phyloP scores from a whole-genome alignment of 202 grass and related monocot genomes.

The Cymbopogon flexuosus region DNA sequence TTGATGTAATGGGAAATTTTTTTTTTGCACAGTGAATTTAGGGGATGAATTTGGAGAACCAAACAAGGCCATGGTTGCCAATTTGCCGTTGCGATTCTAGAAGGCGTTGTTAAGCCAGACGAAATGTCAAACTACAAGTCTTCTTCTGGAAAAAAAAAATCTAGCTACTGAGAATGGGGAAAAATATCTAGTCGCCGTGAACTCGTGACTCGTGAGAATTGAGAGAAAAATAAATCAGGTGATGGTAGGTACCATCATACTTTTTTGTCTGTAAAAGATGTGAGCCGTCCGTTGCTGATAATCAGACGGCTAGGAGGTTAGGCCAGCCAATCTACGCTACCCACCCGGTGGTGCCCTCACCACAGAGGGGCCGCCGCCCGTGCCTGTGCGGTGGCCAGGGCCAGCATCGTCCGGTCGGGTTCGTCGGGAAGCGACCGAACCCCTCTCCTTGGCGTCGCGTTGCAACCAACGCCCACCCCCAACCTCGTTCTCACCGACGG shows the following conservation, averaged over 20 bases:
- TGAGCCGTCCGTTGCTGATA: not conserved
- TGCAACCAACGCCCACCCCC: not conserved
- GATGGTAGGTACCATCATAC: not conserved
- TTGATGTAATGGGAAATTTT: too few species aligned
- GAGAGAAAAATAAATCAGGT: too few species aligned
- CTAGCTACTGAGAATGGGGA: not conserved
- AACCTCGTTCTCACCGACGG: constrained; percentile 34
- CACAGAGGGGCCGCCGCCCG: not conserved
- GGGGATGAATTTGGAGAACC: too few species aligned
- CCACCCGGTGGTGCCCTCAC: not conserved
- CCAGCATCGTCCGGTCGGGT: constrained; percentile 4
- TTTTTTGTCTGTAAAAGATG: not conserved
- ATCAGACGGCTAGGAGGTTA: not conserved
- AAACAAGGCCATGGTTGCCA: too few species aligned
- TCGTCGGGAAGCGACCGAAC: constrained; percentile 11
- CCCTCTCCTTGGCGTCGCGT: not conserved
- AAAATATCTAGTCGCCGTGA: not conserved
- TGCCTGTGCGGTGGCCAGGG: not conserved
- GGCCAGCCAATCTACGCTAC: not conserved
- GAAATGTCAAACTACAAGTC: not conserved
- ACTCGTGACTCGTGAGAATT: not conserved
- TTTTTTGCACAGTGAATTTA: too few species aligned
- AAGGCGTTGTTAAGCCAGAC: not conserved
- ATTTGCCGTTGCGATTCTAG: not conserved
- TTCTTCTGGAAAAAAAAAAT: not conserved